These are phyloP conservation scores for Castanea crenata DNA, from an alignment of 306 rosid genomes.

Conservation along the genomic window DNA sequence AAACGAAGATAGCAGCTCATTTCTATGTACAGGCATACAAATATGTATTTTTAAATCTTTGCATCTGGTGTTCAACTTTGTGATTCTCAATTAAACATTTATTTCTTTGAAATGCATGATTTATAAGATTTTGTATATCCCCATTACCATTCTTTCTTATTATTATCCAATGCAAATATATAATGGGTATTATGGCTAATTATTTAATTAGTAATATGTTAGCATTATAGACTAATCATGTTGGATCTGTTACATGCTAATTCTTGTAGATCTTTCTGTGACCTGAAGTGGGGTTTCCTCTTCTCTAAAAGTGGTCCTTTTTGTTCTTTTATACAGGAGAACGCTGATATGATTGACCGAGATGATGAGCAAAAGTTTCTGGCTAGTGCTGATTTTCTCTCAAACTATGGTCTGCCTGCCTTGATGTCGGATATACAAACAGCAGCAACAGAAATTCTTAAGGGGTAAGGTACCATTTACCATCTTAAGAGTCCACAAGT, in stretches of 20 bases:
- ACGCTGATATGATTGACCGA: slow-evolving; percentile 56
- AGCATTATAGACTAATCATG: background rate
- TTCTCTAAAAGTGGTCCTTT: background rate
- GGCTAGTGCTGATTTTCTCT: slow-evolving; percentile 73
- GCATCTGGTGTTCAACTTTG: background rate
- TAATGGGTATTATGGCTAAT: background rate
- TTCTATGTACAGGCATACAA: background rate
- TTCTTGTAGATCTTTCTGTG: background rate
- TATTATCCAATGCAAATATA: background rate
- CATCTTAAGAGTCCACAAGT: slow-evolving; percentile 14
- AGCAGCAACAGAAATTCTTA: slow-evolving; percentile 69
- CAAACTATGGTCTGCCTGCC: slow-evolving; percentile 56
- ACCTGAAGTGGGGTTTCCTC: background rate
- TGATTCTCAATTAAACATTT: background rate
- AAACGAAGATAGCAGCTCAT: background rate
- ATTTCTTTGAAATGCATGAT: background rate
- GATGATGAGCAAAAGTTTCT: slow-evolving; percentile 90
- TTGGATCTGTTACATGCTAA: background rate
- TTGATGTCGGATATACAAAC: slow-evolving; percentile 70
- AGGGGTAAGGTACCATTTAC: slow-evolving; percentile 60
- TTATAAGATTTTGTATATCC: slow-evolving; percentile 5
- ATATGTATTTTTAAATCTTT: background rate
- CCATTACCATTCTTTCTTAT: slow-evolving; percentile 9
- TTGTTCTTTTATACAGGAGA: slow-evolving; percentile 50
- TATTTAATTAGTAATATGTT: background rate